Conservation (phyloP, 208 protist genomes). For the Leishmania mexicana region DNA sequence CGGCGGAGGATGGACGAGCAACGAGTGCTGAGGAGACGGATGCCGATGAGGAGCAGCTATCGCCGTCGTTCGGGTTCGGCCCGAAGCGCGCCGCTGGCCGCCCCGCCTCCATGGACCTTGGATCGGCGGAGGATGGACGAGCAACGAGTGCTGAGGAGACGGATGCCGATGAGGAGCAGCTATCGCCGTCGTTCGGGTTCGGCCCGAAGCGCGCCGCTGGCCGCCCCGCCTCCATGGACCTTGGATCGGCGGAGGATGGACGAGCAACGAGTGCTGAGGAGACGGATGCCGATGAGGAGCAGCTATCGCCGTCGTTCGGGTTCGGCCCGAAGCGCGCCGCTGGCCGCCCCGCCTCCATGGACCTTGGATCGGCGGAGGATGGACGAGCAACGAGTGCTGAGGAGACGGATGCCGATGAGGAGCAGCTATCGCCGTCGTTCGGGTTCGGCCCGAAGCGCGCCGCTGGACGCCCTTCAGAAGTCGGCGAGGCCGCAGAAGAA, state of each 20-base stretch:
- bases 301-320: neutral
- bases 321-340: neutral
- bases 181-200: neutral
- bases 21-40: neutral
- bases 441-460: constrained; percentile 1
- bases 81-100: neutral
- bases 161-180: neutral
- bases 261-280: neutral
- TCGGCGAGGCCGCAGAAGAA: no score
- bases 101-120: neutral
- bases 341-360: neutral
- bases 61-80: neutral
- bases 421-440: neutral
- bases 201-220: neutral
- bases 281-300: neutral
- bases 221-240: neutral
- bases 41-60: neutral
- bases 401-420: neutral
- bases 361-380: neutral
- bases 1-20: neutral
- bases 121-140: neutral
- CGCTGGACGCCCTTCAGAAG: neutral
- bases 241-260: neutral
- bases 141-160: neutral
- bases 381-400: neutral